A percentile compares a stretch with the other conserved stretches of the same genome.
phyloP scores from a whole-genome alignment of 1,284 basidiomycete species.

The Pholiota adiposa region DNA sequence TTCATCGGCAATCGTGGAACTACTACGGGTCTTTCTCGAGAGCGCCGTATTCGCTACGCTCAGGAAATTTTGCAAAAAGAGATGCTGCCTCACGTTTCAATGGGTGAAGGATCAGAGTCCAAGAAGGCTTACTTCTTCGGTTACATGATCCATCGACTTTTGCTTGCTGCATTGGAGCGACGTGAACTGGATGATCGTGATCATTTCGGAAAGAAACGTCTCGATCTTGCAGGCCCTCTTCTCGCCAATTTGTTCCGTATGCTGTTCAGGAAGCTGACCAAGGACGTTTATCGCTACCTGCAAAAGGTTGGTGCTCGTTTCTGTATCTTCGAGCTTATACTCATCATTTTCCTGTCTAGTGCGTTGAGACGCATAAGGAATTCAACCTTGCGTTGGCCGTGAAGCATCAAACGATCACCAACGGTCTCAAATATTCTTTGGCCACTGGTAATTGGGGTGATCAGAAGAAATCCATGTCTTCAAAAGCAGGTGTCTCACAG shows the following conservation, averaged over 20 bases:
- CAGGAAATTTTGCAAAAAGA: slow-evolving; percentile 99
- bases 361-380: slow-evolving; percentile 95
- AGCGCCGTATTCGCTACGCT: slow-evolving; percentile 94
- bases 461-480: slow-evolving; percentile 97
- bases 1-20: slow-evolving; percentile 99
- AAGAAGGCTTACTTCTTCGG: slow-evolving; percentile 99
- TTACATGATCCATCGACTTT: slow-evolving; percentile 98
- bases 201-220: slow-evolving; percentile 98
- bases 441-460: slow-evolving; percentile 99
- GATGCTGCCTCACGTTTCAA: slow-evolving; percentile 97
- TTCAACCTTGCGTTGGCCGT: slow-evolving; percentile 94
- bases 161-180: slow-evolving; percentile 92
- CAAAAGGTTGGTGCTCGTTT: slow-evolving; percentile 77
- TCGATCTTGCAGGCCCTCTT: slow-evolving; percentile 95
- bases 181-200: slow-evolving; percentile 98
- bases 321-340: neutral
- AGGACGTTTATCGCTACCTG: slow-evolving; percentile 95
- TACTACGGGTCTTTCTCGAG: slow-evolving; percentile 89
- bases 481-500: slow-evolving; percentile 98
- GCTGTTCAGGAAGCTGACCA: slow-evolving; percentile 96
- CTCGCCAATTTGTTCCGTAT: slow-evolving; percentile 97
- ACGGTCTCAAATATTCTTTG: slow-evolving; percentile 97
- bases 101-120: slow-evolving; percentile 94
- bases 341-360: slow-evolving; percentile 52
- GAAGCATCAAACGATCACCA: slow-evolving; percentile 96